Base-by-base conservation (phyloP, 2,329 filamentous ascomycete species). In the Stemphylium vesicarium region DNA sequence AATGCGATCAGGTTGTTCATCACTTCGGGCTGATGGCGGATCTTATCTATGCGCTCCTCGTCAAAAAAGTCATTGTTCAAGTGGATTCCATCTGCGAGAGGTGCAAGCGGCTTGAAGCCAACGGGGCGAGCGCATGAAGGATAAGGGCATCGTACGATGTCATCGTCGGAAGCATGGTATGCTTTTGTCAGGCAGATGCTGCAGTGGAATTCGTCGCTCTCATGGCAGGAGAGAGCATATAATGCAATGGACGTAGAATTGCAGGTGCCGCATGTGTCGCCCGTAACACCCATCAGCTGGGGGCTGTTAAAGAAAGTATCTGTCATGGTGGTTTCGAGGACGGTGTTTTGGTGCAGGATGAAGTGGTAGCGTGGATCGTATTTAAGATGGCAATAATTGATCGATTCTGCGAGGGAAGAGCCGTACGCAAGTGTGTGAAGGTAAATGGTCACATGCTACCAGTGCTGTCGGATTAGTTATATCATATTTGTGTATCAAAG, bases 1-100 rank as follows among this genome's bases (percentile, higher is more conserved):
- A 58, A 53, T 6, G 22, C 51, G 16, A 60, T 50, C 20, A 53
- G 37, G 29, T 53, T 58, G 44, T 58, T 50, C 49, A 55, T 50
- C 15, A 58, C 41, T 20, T 60, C 48, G 11, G 49, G 37, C 29
- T 50, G 53, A 8, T 57, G 9, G 10, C 51, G 55, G 16, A 56
- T 55, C 20, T 49, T 42, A 10, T 56, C 48, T 15, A 60, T 53
- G 13, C 33, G 24, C 33, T 60, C 41, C 9, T 9, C 24, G n/a
- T 53, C 29, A 13, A 39, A 41, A 11, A 58, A 53, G 8, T 41
- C 11, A 16, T 43, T 38, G 29, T 45, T 22, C 2, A 53, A n/a
- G 31, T 33, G 39, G 11, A 60, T 20, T 7, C 15, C 8, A 12
- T 46, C 26, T 4, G 29, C 22, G 18, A 53, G 35, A 2, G 41